phyloP scores from a whole-genome alignment of 192 early-diverging fungal species.

The Pecoramyces ruminantium region DNA sequence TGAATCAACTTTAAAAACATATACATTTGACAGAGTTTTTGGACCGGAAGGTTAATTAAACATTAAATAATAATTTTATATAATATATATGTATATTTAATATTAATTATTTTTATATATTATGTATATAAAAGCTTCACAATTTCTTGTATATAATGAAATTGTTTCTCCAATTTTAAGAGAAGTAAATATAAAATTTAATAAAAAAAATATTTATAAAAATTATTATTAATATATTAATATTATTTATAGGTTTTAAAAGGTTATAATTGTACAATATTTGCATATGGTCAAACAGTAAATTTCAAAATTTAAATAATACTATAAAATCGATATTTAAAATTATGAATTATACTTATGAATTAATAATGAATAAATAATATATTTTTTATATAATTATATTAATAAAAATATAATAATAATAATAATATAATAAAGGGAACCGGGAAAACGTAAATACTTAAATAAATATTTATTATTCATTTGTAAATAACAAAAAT shows the following conservation, averaged over 20 bases:
- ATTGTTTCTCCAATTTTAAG: slow-evolving; percentile 65
- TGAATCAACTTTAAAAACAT: slow-evolving; percentile 45
- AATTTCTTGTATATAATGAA: slow-evolving; percentile 63
- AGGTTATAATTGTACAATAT: slow-evolving; percentile 64
- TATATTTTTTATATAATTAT: slow-evolving; percentile 4
- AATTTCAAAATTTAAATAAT: slow-evolving; percentile 15
- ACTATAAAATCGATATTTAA: too few relatives aligned
- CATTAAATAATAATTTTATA: too few relatives aligned
- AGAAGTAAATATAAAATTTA: slow-evolving; percentile 38
- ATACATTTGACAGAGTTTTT: slow-evolving; percentile 84
- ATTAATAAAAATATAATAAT: neutral
- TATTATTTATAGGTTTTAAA: slow-evolving; percentile 12
- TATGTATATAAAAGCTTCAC: too few relatives aligned
- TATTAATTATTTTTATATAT: too few relatives aligned
- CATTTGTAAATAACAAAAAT: too few relatives aligned
- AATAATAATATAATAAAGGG: slow-evolving; percentile 51
- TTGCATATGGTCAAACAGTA: slow-evolving; percentile 40
- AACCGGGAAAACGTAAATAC: slow-evolving; percentile 74
- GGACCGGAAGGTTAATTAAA: slow-evolving; percentile 19
- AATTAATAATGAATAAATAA: neutral
- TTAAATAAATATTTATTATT: too few relatives aligned
- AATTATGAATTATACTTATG: too few relatives aligned
- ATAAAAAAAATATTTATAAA: too few relatives aligned
- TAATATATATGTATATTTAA: too few relatives aligned
- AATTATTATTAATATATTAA: too few relatives aligned